Evolutionary conservation across 1,284 basidiomycete genomes (phyloP), one percentile per base, ranked within the genome.

Genomic region (Sutorius eximius): DNA sequence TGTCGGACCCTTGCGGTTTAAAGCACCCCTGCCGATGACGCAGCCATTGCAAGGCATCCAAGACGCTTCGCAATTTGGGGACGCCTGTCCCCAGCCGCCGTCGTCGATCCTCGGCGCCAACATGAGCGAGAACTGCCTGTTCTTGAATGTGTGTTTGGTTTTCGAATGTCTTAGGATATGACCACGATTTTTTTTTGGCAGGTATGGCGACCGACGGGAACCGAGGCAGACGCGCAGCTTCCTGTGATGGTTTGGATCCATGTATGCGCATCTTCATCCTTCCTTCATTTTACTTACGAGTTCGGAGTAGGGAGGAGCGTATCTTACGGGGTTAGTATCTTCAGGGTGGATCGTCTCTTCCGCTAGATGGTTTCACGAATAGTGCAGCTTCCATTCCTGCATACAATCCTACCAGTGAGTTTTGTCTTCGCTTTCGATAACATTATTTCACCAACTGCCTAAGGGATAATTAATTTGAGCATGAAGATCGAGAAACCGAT

Each of bases 81-180:
- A 82, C 56, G 81, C 80, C 0, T 86, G 83, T 63, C 80, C 82
- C 15, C 85, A 86, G 57, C 73, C 71, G 9, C 67, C 74, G 2
- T 64, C 61, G 16, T 20, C 61, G n/a, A 61, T 50, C 38, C 64
- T 82, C 0, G 80, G 80, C 15, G 82, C 80, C 10, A 72, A 76
- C 1, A 70, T 79, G 12, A 71, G 70, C 6, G 84, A 86, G 64
- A 79, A 85, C 56, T 86, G 83, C 57, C 64, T 86, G 29, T 63
- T 16, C 10, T 47, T 65, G 27, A 62, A 63, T 12, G 62, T 63
- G 52, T 9, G 60, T 51, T 12, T 24, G 3, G 2, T 3, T 40
- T 15, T 33, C 22, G 30, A 45, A 12, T 8, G 6, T 27, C 22
- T n/a, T 37, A 16, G 12, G 22, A 27, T 27, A 27, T 3, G 15